phyloP scores from a whole-genome alignment of 495 filamentous ascomycete species.

The Achaetomiella virescens region DNA sequence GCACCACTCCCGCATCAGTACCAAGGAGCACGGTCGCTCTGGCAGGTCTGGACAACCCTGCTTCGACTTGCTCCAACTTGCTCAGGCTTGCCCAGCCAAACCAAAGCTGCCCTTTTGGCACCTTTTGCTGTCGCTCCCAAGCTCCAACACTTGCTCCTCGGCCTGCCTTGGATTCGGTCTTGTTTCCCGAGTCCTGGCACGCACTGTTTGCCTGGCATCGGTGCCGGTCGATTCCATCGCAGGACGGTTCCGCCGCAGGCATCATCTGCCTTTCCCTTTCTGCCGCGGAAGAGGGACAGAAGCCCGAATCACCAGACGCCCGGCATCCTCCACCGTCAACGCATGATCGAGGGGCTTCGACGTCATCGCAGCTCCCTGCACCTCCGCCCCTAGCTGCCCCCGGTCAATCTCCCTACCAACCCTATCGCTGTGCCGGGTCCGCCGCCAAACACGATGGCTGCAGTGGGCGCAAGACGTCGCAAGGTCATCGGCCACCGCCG shows the following conservation, averaged over 20 bases:
- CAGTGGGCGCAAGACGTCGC: slow-evolving; percentile 49
- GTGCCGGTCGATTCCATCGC: slow-evolving; percentile 20
- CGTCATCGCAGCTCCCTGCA: slow-evolving; percentile 25
- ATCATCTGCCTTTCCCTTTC: slow-evolving; percentile 1
- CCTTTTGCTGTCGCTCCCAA: neutral
- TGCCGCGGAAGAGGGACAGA: slow-evolving; percentile 1
- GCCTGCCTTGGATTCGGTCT: neutral
- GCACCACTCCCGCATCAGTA: slow-evolving; percentile 4
- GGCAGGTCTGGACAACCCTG: slow-evolving; percentile 13
- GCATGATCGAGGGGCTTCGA: slow-evolving; percentile 22
- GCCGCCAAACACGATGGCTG: slow-evolving; percentile 25
- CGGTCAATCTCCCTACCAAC: slow-evolving; percentile 7
- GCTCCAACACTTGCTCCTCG: neutral
- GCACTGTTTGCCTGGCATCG: neutral
- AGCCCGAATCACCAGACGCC: neutral
- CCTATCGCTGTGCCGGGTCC: slow-evolving; percentile 10
- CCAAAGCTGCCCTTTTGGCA: slow-evolving; percentile 4
- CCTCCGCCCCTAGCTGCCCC: slow-evolving; percentile 16
- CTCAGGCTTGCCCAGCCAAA: neutral
- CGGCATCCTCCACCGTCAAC: slow-evolving; percentile 14
- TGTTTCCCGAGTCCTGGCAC: neutral
- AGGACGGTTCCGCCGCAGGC: slow-evolving; percentile 24
- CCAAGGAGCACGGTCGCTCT: slow-evolving; percentile 6
- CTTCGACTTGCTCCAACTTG: slow-evolving; percentile 4
- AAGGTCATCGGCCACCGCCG: slow-evolving; percentile 71